Percentiles rank a stretch among this genome's conserved stretches.
These are phyloP conservation scores for Ammopiptanthus mongolicus DNA, from an alignment of 306 rosid species.

Conservation along the genomic window DNA sequence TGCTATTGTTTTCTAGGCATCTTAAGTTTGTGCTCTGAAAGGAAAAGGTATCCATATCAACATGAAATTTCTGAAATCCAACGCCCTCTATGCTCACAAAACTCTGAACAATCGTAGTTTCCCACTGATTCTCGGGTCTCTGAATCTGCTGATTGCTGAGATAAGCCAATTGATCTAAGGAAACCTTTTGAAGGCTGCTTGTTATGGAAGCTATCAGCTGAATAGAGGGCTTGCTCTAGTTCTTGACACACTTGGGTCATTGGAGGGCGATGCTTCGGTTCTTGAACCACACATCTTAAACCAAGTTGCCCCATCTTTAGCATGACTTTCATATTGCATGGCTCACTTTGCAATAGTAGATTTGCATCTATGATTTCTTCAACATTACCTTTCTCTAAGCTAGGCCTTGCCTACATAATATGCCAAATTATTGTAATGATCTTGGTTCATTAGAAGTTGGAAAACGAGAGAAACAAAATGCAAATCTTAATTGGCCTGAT, in stretches of 20 bases:
- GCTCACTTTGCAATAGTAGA: constrained; percentile 46
- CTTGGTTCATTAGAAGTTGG: neutral
- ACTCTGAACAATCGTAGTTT: constrained; percentile 46
- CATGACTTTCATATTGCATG: constrained; percentile 67
- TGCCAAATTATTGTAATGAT: neutral
- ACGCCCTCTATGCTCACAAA: constrained; percentile 60
- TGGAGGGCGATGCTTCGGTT: constrained; percentile 70
- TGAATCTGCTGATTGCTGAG: constrained; percentile 13
- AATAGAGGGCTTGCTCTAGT: constrained; percentile 49
- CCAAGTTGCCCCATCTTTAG: constrained; percentile 71
- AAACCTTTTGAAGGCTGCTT: constrained; percentile 26
- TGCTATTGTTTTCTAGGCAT: constrained; percentile 56
- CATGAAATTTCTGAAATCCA: constrained; percentile 54
- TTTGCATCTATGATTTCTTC: constrained; percentile 72
- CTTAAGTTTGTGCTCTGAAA: constrained; percentile 50
- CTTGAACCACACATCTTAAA: constrained; percentile 53
- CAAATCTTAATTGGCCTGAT: too few relatives aligned
- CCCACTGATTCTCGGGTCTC: constrained; percentile 12
- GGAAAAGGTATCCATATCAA: constrained; percentile 60
- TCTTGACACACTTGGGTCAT: constrained; percentile 67
- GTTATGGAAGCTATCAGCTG: constrained; percentile 32
- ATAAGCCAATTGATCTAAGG: constrained; percentile 5
- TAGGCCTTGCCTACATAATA: constrained; percentile 64
- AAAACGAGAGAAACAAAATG: neutral
- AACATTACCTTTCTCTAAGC: constrained; percentile 55